Base-by-base conservation (phyloP, 805 yeast genomes). In the Candida tammaniensis region DNA sequence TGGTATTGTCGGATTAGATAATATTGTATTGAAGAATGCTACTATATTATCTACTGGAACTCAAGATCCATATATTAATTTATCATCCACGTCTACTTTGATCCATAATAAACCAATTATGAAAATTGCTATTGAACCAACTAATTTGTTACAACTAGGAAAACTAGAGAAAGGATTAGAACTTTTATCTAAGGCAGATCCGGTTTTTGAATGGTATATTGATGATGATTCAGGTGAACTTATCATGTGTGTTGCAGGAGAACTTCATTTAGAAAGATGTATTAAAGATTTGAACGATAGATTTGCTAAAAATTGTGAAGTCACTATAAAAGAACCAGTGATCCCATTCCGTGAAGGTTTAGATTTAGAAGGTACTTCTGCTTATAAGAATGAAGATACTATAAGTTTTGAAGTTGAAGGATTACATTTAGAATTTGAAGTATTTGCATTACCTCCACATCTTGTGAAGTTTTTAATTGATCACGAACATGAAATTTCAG, bases 161-260 rank as follows among this genome's bases (percentile, higher is more conserved):
- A 76, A 75, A 47, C 66, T 93, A 27, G 95, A 80, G 32, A 69
- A 70, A 18, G 99, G 98, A 0, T 67, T 93, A 39, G 79, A 78
- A 44, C 62, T 86, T 38, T 67, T 93, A 25, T 80, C 89, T 35
- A 82, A 80, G 46, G 91, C 97, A 0, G 99, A 93, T 59, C 97
- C 99, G 1, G 91, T 96, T 49, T 94, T 89, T 14, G 87, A 86
- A 48, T 82, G 89, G 37, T 83, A 76, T 49, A 69, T 87, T 27
- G 89, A 86, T 49, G 71, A 64, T 40, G 96, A 86, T 39, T 78
- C 81, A 7, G 99, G 99, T 38, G 99, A 93, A 59, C 85, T 86
- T 47, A 88, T 93, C 44, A 67, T 93, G 47, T 86, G 95, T 28
- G 89, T 95, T 7, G 96, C 98, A 7, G 99, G 99, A 31, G 98